These are phyloP conservation scores for Colletotrichum trifolii DNA, from an alignment of 2,329 filamentous ascomycete genomes.

Conservation along the genomic window DNA sequence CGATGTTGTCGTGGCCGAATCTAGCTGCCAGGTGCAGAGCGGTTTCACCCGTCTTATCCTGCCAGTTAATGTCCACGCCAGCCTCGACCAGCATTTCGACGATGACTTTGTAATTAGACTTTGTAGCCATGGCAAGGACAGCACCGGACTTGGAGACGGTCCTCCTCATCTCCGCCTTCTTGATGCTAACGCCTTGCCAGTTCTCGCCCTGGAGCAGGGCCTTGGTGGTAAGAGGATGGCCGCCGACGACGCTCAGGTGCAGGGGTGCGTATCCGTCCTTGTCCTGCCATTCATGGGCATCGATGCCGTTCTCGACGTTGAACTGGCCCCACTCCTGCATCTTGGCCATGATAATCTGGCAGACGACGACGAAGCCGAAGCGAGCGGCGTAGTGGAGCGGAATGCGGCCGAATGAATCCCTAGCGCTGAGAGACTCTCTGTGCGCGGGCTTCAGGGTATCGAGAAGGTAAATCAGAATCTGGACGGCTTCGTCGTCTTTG, in stretches of 20 bases:
- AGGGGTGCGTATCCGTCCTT: constrained; percentile 90
- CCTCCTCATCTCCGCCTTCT: constrained; percentile 73
- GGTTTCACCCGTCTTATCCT: constrained; percentile 89
- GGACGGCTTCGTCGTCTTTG: constrained; percentile 80
- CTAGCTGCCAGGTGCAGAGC: constrained; percentile 92
- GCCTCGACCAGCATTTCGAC: constrained; percentile 89
- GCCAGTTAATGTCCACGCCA: constrained; percentile 92
- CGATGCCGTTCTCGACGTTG: constrained; percentile 85
- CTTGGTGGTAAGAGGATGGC: constrained; percentile 87
- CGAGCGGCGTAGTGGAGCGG: constrained; percentile 95
- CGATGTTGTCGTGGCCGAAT: constrained; percentile 86
- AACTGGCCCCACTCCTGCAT: constrained; percentile 94
- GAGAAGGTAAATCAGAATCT: constrained; percentile 72
- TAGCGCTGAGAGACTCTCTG: constrained; percentile 71
- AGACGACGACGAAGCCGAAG: constrained; percentile 93
- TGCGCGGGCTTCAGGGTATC: constrained; percentile 77
- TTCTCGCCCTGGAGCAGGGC: constrained; percentile 83
- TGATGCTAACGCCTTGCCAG: constrained; percentile 73
- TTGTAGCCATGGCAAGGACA: constrained; percentile 88
- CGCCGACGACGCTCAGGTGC: constrained; percentile 91
- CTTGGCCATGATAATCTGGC: constrained; percentile 84
- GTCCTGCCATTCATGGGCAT: constrained; percentile 90
- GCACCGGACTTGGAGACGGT: constrained; percentile 84
- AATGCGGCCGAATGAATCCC: constrained; percentile 83
- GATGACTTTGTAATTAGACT: constrained; percentile 86